A percentile compares a stretch with the other conserved stretches of the same genome.
Conservation (phyloP, 768 basidiomycete genomes). For the Collybia nuda region DNA sequence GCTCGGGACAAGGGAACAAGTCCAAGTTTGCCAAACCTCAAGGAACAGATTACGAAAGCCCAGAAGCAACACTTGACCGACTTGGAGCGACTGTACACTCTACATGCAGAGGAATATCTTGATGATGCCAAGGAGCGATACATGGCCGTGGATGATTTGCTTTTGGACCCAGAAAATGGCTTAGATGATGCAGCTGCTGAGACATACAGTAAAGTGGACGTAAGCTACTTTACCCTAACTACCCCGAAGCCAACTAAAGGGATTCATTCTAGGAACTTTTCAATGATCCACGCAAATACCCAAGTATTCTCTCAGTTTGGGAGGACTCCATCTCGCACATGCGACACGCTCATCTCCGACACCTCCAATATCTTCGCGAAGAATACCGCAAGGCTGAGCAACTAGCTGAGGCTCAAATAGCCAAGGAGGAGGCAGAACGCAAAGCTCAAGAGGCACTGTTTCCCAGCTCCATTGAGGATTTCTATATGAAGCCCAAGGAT, state of each 20-base stretch:
- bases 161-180: slow-evolving; percentile 11
- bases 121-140: slow-evolving; percentile 34
- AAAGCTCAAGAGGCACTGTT: slow-evolving; percentile 27
- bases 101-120: slow-evolving; percentile 33
- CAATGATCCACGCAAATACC: slow-evolving; percentile 15
- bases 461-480: slow-evolving; percentile 33
- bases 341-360: slow-evolving; percentile 28
- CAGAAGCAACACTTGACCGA: slow-evolving; percentile 31
- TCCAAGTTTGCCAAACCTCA: slow-evolving; percentile 24
- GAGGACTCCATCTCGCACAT: slow-evolving; percentile 26
- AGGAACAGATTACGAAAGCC: slow-evolving; percentile 25
- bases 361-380: slow-evolving; percentile 18
- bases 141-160: slow-evolving; percentile 26
- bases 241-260: background rate
- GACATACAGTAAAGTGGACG: slow-evolving; percentile 21
- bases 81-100: slow-evolving; percentile 33
- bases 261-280: slow-evolving; percentile 22
- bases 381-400: slow-evolving; percentile 9
- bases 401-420: background rate
- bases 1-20: slow-evolving; percentile 26
- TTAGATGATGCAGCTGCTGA: slow-evolving; percentile 19
- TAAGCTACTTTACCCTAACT: slow-evolving; percentile 6
- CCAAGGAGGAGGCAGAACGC: slow-evolving; percentile 20
- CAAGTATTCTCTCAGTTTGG: slow-evolving; percentile 23
- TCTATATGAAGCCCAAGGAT: slow-evolving; percentile 34